Base-by-base conservation (phyloP, 164 flowering plant species). In the Tetrastigma voinierianum region DNA sequence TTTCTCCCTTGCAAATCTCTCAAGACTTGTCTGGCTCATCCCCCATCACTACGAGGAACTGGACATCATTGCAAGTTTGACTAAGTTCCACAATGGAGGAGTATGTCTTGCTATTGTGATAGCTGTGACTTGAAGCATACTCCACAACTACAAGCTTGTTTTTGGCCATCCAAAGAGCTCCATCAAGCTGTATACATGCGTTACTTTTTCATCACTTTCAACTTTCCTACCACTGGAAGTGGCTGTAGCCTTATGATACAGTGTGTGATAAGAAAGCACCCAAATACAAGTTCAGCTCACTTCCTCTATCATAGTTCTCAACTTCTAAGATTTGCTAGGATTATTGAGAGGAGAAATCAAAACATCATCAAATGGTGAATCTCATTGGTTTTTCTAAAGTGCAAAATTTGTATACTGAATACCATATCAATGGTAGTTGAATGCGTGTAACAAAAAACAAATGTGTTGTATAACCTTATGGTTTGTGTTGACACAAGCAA, bases 1-100 rank as follows among this genome's bases (percentile, higher is more conserved):
- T 86, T 75, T 94, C 97, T 47, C 98, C 62, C n/a, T 48, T 40
- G 81, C 90, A 91, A 17, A 94, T 93, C 46, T 64, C 84, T 53
- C 67, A 66, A 0, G 88, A 90, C 15, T 76, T 52, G 3, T 88
- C 93, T 2, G 92, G 84, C 49, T 91, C 97, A 58, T 93, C 98
- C 2, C 96, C 96, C 89, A 93, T 82, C 8, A 93, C 97, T 0
- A 93, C 76, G 7, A 93, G 71, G 77, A 93, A 93, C 9, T 81
- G 88, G 8, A 93, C 98, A 71, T 91, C 96, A 79, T 57, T 81
- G 82, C 98, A 94, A 0, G 89, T 81, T 9, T 83, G 71, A 81
- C 95, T 90, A 0, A 94, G 84, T 2, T 88, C 86, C 20, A 90
- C 98, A 91, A 94, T 86, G 82, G 91, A 90, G 0, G 98, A 97